Evolutionary conservation across 202 grass and related monocot species (phyloP), one percentile per base, ranked within the genome.

Genomic region (Elaeis oleifera): DNA sequence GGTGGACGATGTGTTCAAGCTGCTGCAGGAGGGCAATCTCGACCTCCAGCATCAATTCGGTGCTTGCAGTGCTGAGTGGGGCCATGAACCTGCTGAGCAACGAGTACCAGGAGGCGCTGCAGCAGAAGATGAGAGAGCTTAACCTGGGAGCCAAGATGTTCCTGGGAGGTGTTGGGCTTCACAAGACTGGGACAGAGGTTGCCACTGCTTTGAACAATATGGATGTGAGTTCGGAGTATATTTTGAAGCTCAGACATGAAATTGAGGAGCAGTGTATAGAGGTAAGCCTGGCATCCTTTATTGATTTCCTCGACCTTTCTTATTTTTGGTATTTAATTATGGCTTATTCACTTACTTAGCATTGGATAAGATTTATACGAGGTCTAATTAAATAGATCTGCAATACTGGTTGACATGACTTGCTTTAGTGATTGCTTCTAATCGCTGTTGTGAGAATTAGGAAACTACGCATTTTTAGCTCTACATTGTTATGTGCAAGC

Each of bases 131-230:
- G 73, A 79, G 84, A 51, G 92, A 91, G 65, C 81, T 87, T 25
- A 91, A 91, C 63, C 80, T 97, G 70, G 79, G 87, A 50, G 74
- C 87, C 51, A 97, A 97, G 68, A 79, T 97, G 62, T 97, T 97
- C 68, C 50, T 91, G 59, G 87, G 84, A 17, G 92, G 92, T 64
- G 84, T 85, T 81, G 84, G 84, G 18, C 84, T 97, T 27, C 82
- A 91, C 60, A 91, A 92, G 68, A 92, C 81, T 11, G 88, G 92
- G 53, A 86, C 74, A 27, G 92, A 97, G 77, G 89, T 91, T 61
- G 79, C 84, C 2, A 89, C 92, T 64, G 84, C 84, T 3, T 72
- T 97, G 58, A 97, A 97, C 69, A 92, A 92, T 67, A 89, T 89
- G 67, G 88, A 92, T 74, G 80, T 97, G 52, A 97, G 92, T 58